Base-by-base conservation (phyloP, 1,284 basidiomycete species). In the Cryptococcus sp. region DNA sequence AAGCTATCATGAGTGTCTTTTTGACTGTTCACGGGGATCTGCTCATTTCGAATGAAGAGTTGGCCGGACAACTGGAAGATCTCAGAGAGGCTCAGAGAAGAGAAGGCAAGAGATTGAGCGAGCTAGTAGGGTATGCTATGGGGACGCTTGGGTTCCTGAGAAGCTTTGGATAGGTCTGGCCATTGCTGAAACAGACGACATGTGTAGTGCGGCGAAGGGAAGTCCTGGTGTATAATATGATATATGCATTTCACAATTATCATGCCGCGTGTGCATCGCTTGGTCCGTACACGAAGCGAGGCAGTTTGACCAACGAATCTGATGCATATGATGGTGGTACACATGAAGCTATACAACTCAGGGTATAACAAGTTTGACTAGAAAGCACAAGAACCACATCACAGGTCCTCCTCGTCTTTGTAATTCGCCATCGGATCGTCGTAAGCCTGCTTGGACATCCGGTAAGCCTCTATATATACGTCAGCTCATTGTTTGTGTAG, bases 1-100 rank as follows among this genome's bases (percentile, higher is more conserved):
- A 98, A 74, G 84, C 92, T 0, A 80, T 94, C 69, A 81, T 93
- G 60, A 84, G 82, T 55, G 86, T 94, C 1, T 89, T 96, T 72
- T 76, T 98, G 22, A 82, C 82, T 18, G 80, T 91, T 50, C 93
- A 98, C 67, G 85, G 85, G 1, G 92, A 98, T 53, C 77, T 85
- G 1, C 76, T 97, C 28, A 79, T 91, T 31, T 69, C 67, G 21
- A 88, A 88, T 65, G 34, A 64, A 14, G 88, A 90, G 68, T 61
- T 92, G 52, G 74, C 76, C 49, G 66, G 64, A 1, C 79, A 79
- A 19, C 64, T 94, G 60, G 78, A 83, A 61, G 75, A 66, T 50
- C 69, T 94, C 50, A 73, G 80, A 57, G 77, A 76, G 19, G 81
- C 83, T 51, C 89, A 92, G 70, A 74, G 77, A 61, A 80, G 78